phyloP scores from a whole-genome alignment of 805 yeast species.

The Brettanomyces custersianus region DNA sequence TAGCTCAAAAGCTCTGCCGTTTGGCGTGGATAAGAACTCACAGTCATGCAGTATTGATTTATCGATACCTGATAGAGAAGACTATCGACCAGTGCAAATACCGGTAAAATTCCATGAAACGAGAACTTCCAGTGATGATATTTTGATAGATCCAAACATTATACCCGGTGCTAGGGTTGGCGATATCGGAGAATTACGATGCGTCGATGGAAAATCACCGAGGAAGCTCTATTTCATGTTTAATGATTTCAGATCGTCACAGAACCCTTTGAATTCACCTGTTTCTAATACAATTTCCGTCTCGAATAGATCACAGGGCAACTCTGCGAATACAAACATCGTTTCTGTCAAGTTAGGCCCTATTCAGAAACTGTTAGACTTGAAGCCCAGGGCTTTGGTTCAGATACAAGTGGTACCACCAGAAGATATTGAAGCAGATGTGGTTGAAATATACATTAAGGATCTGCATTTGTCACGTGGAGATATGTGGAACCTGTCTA shows the following conservation, averaged over 20 bases:
- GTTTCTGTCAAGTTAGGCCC: slow-evolving; percentile 55
- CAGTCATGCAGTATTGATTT: neutral
- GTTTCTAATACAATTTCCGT: neutral
- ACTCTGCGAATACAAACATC: slow-evolving; percentile 2
- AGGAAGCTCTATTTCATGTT: slow-evolving; percentile 38
- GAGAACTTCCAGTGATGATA: slow-evolving; percentile 46
- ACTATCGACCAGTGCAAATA: slow-evolving; percentile 21
- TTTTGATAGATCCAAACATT: slow-evolving; percentile 50
- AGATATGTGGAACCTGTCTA: slow-evolving; percentile 83
- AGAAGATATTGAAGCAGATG: slow-evolving; percentile 59
- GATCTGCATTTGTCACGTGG: slow-evolving; percentile 81
- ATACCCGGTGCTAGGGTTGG: slow-evolving; percentile 65
- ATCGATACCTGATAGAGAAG: neutral
- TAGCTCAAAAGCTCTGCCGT: too few species aligned
- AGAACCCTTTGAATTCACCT: slow-evolving; percentile 2
- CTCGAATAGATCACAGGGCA: neutral
- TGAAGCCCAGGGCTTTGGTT: slow-evolving; percentile 63
- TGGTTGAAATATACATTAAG: slow-evolving; percentile 71
- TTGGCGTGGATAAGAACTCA: neutral
- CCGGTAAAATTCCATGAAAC: slow-evolving; percentile 60
- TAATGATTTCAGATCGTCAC: slow-evolving; percentile 15
- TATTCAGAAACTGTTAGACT: slow-evolving; percentile 48
- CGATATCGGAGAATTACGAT: slow-evolving; percentile 61
- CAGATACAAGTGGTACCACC: slow-evolving; percentile 40
- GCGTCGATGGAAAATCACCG: slow-evolving; percentile 28